phyloP scores from a whole-genome alignment of 108 stramenopile species.

The Nitzschia putrida region DNA sequence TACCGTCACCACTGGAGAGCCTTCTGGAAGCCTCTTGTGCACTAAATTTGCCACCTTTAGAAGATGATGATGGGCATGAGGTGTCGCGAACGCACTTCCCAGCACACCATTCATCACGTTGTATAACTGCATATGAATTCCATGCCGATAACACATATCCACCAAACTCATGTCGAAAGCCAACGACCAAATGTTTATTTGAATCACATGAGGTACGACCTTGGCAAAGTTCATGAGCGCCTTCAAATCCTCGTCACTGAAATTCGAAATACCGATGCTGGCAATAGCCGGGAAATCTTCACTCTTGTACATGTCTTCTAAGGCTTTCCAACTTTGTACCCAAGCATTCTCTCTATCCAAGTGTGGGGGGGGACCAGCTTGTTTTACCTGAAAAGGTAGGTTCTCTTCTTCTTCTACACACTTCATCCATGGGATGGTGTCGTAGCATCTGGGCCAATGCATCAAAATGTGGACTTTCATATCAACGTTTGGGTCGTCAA shows the following conservation, averaged over 20 bases:
- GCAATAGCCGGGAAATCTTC: conserved; percentile 40
- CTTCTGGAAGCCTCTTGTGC: background rate
- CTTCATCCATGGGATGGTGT: conserved; percentile 76
- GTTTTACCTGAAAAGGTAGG: conserved; percentile 58
- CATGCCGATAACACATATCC: conserved; percentile 37
- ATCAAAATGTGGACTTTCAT: conserved; percentile 62
- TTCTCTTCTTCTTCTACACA: conserved; percentile 67
- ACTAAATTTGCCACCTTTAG: conserved; percentile 18
- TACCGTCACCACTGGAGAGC: conserved; percentile 12
- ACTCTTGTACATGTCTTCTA: conserved; percentile 63
- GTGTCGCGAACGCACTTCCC: conserved; percentile 12
- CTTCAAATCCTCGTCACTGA: conserved; percentile 57
- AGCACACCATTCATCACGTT: conserved; percentile 73
- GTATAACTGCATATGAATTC: conserved; percentile 64
- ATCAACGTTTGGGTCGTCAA: conserved; percentile 43
- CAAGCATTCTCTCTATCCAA: conserved; percentile 60
- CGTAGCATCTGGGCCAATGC: conserved; percentile 81
- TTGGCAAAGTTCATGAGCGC: conserved; percentile 36
- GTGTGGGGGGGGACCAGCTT: conserved; percentile 73
- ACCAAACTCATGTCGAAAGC: conserved; percentile 57
- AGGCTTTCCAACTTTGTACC: conserved; percentile 72
- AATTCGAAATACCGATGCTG: conserved; percentile 79
- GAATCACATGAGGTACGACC: conserved; percentile 58
- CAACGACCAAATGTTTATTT: conserved; percentile 66
- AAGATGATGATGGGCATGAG: conserved; percentile 47